Base-by-base conservation (phyloP, 1,139 yeast genomes). In the Scheffersomyces cryptocercus region DNA sequence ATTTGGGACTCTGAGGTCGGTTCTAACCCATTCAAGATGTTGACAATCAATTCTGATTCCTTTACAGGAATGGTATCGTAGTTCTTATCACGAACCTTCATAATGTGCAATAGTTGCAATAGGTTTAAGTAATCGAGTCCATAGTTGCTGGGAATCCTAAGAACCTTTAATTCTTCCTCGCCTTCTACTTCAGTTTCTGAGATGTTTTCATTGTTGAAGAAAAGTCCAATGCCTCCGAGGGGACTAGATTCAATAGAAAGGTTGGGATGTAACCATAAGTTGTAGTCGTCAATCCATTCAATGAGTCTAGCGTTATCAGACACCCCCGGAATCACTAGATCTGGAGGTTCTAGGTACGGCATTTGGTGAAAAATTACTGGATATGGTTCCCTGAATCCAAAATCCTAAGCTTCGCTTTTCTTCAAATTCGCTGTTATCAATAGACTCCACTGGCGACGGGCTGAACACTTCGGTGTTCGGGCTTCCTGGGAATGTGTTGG, bases 171-270 rank as follows among this genome's bases (percentile, higher is more conserved):
- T 32, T 52, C 56, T 11, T 46, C 45, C 5, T 38, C 33, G 13
- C 28, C 9, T 3, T 13, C 30, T 7, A 15, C 36, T 1, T 40
- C 41, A 3, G 33, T 34, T 9, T 45, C 37, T 3, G 46, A 42
- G 14, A 36, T 28, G 3, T 40, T 36, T 13, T 36, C 41, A 8
- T 32, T 39, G 11, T 53, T 50, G 36, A 59, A 60, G 43, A 64
- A 58, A n/a, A 70, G 43, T 7, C 75, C 75, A n/a, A 51, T 51
- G 3, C 75, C 75, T 5, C 75, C 75, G 15, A 66, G 50, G 2
- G 46, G 36, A 46, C 71, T 66, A 13, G 41, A 12, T 8, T 52
- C 60, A 20, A 69, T 55, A 3, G 53, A 33, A 9, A 68, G 36
- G 7, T 48, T 30, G 1, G 54, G 49, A 41, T 62, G 51, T 3